Conservation (phyloP, 2,329 filamentous ascomycete species). For the Colletotrichum nymphaeae region DNA sequence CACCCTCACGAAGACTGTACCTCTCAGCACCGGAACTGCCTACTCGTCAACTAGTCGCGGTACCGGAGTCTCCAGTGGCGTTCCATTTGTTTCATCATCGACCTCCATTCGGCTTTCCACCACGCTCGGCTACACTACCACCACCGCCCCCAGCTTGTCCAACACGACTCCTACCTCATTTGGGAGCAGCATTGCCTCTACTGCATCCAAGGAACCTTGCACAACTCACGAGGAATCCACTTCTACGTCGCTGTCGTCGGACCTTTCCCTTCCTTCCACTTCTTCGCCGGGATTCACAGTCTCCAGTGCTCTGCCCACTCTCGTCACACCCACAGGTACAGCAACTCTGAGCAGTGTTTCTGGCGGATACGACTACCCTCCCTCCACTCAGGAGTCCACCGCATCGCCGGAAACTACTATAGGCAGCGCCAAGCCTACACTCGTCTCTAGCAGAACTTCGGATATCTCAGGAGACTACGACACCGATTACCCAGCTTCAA, state of each 20-base stretch:
- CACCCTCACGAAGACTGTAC: constrained; percentile 10
- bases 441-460: background rate
- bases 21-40: constrained; percentile 10
- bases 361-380: background rate
- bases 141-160: background rate
- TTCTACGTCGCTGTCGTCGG: background rate
- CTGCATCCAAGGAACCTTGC: constrained; percentile 7
- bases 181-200: background rate
- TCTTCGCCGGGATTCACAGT: background rate
- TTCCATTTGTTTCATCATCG: background rate
- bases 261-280: background rate
- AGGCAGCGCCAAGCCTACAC: constrained; percentile 12
- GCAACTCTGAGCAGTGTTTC: background rate
- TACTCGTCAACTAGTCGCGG: constrained; percentile 6
- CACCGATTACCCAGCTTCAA: background rate
- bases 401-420: background rate
- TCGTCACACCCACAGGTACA: background rate
- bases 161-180: background rate
- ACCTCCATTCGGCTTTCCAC: constrained; percentile 28
- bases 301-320: background rate
- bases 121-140: constrained; percentile 21
- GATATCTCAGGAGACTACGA: constrained; percentile 15
- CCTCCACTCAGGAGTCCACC: background rate
- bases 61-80: constrained; percentile 7
- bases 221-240: background rate